Evolutionary conservation across 2,329 filamentous ascomycete species (phyloP).

Genomic region (Cercospora sp.): DNA sequence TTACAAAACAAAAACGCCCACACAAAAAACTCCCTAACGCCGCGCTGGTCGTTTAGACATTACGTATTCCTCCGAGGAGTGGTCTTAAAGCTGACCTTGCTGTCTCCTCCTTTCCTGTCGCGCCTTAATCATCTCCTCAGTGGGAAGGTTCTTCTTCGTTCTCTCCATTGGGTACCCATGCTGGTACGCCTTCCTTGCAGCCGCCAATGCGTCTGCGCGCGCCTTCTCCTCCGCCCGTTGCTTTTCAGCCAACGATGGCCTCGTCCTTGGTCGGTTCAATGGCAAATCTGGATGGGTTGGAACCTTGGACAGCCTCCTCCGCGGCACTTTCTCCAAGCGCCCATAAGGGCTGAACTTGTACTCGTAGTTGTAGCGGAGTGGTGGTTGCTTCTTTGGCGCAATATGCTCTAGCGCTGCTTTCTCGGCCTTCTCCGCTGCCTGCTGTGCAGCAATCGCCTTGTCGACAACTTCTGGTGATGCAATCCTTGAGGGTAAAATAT

Average conservation of each 20-base stretch:
- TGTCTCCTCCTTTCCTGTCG: not conserved
- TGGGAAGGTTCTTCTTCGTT: not conserved
- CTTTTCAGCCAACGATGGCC: not conserved
- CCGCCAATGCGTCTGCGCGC: not conserved
- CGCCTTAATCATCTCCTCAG: slow-evolving; percentile 1
- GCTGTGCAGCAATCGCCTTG: not conserved
- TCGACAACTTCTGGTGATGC: slow-evolving; percentile 1
- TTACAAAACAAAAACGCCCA: not conserved
- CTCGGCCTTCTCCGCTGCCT: slow-evolving; percentile 1
- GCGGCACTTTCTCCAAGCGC: slow-evolving; percentile 2
- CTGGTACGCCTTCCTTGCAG: not conserved
- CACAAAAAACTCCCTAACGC: not conserved
- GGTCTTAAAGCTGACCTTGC: slow-evolving; percentile 3
- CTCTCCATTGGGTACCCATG: not conserved
- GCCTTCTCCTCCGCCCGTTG: not conserved
- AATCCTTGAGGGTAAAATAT: slow-evolving; percentile 8
- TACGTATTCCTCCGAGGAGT: slow-evolving; percentile 3
- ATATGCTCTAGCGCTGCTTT: slow-evolving; percentile 6
- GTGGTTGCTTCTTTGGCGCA: not conserved
- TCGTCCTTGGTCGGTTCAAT: not conserved
- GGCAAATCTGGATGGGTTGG: not conserved
- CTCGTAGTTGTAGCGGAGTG: slow-evolving; percentile 1
- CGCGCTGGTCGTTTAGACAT: slow-evolving; percentile 8
- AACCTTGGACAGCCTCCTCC: not conserved
- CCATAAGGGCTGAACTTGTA: slow-evolving; percentile 5